Percentiles rank a stretch among this genome's conserved stretches.
phyloP scores from a whole-genome alignment of 2,329 filamentous ascomycete species.

The Claviceps humidiphila region DNA sequence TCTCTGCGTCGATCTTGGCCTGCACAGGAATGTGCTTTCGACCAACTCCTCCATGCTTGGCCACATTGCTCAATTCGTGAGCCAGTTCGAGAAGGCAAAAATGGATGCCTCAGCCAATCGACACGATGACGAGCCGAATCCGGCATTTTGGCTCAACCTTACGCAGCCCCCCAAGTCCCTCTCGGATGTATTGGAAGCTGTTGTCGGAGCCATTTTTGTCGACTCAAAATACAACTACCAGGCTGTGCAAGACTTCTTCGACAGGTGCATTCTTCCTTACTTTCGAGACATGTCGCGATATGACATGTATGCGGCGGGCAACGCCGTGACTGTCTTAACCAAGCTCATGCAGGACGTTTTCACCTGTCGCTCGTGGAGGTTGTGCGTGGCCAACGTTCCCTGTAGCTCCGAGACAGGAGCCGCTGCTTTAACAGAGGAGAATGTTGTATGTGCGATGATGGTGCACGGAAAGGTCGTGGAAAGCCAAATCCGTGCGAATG shows the following conservation, averaged over 20 bases:
- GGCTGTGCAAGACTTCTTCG: conserved; percentile 65
- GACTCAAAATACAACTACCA: conserved; percentile 70
- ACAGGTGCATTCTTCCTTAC: conserved; percentile 57
- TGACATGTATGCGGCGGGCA: conserved; percentile 73
- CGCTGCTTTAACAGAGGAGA: conserved; percentile 27
- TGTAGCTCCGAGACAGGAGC: conserved; percentile 27
- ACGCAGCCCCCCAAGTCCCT: conserved; percentile 59
- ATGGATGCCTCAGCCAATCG: conserved; percentile 18
- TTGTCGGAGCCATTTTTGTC: conserved; percentile 81
- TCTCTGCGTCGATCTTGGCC: conserved; percentile 62
- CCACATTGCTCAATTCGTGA: conserved; percentile 41
- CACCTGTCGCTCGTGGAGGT: conserved; percentile 47
- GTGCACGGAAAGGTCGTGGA: conserved; percentile 61
- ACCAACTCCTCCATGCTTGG: conserved; percentile 29
- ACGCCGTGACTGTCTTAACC: conserved; percentile 65
- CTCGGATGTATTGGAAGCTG: conserved; percentile 79
- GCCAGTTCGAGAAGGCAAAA: conserved; percentile 40
- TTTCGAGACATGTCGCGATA: conserved; percentile 82
- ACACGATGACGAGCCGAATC: conserved; percentile 18
- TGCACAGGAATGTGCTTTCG: conserved; percentile 59
- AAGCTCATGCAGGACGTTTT: conserved; percentile 51
- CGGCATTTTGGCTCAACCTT: conserved; percentile 56
- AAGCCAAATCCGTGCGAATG: conserved; percentile 46
- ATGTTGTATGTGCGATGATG: conserved; percentile 58
- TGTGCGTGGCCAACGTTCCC: conserved; percentile 34